Base-by-base conservation (phyloP, 1,139 yeast genomes). In the Geotrichum bryndzae region DNA sequence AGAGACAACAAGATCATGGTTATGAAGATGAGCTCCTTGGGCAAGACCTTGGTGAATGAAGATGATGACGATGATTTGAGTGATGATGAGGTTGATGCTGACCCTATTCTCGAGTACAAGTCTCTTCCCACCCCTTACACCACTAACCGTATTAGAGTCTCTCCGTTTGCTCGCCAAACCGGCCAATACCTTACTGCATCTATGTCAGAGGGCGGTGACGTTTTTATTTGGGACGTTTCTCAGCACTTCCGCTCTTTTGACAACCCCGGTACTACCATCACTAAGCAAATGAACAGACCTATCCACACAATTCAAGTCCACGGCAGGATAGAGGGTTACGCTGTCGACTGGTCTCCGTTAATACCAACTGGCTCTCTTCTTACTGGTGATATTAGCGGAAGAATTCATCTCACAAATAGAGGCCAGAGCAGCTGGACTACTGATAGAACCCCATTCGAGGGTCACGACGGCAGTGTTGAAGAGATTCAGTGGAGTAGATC, bases 251-350 rank as follows among this genome's bases (percentile, higher is more conserved):
- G 86, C 70, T 90, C 97, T 7, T 88, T 94, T 68, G 95, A 90
- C 70, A 83, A 87, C 5, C 97, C 98, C 13, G 97, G 97, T 5
- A 87, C 81, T 68, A 80, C 83, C 71, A 84, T 92, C 66, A 90
- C 96, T 57, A 91, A 91, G 74, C 76, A 81, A 35, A 82, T 87
- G 66, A 90, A 88, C 73, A 83, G 87, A 72, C 97, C 99, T 22
- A 72, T 85, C 22, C 94, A 92, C 75, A 90, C 96, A n/a, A 80
- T 95, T 65, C 83, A 84, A 70, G 82, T 79, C 66, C 99, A 94
- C 73, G 97, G 97, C n/a, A 87, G 87, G 69, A 96, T 90, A 23
- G 99, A 94, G 78, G 99, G 99, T 35, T 94, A 91, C 72, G 99
- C 97, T 25, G 76, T 95, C 60, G 99, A 92, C 75, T 94, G 99